Percentiles rank a stretch among this genome's conserved stretches.
phyloP scores from a whole-genome alignment of 345 rosid genomes.

The Turritis glabra region DNA sequence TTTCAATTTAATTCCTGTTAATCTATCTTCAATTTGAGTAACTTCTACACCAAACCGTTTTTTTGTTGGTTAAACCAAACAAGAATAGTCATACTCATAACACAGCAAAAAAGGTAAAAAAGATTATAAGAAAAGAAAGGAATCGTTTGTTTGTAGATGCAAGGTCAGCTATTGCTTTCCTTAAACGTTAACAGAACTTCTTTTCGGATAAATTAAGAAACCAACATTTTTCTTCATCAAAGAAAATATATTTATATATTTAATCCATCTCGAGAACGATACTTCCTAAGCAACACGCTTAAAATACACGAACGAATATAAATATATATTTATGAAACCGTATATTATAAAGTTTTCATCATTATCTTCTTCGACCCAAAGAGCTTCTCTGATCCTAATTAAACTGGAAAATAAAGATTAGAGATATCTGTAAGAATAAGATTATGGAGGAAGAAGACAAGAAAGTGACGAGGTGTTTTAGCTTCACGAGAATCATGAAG shows the following conservation, averaged over 20 bases:
- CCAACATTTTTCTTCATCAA: background rate
- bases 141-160: constrained; percentile 1
- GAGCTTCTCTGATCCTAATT: constrained; percentile 3
- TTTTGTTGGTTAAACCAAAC: constrained; percentile 5
- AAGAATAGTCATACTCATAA: background rate
- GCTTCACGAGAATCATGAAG: constrained; percentile 23
- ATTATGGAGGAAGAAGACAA: constrained; percentile 35
- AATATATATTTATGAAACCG: constrained; percentile 17
- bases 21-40: background rate
- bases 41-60: background rate
- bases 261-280: background rate
- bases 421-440: constrained; percentile 2
- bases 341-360: background rate
- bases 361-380: constrained; percentile 11
- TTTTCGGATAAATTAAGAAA: constrained; percentile 1
- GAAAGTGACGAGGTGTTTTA: constrained; percentile 31
- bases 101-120: background rate
- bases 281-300: constrained; percentile 29
- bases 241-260: background rate
- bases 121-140: background rate
- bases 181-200: constrained; percentile 22
- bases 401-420: constrained; percentile 5
- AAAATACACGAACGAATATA: background rate
- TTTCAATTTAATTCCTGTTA: background rate
- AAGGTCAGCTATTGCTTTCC: constrained; percentile 30